These are phyloP conservation scores for Fraxinus americana DNA, from an alignment of 257 asterid genomes.

Conservation along the genomic window DNA sequence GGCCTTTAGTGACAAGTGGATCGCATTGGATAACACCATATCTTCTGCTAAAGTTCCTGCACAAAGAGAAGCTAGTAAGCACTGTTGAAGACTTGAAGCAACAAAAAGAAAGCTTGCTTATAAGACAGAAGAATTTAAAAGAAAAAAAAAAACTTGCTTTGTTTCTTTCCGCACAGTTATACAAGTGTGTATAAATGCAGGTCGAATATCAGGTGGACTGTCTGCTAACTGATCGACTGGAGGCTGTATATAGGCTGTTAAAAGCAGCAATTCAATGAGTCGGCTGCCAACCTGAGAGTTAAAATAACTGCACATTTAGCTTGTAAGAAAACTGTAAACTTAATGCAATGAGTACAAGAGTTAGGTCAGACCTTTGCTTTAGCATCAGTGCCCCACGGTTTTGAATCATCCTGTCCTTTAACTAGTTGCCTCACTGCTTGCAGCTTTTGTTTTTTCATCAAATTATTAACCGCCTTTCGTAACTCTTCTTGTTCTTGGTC, in stretches of 20 bases:
- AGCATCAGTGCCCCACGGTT: constrained; percentile 82
- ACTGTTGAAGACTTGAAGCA: constrained; percentile 27
- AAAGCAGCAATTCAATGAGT: constrained; percentile 78
- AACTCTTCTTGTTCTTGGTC: constrained; percentile 49
- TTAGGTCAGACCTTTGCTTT: constrained; percentile 73
- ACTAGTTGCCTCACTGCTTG: constrained; percentile 72
- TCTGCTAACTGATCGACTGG: constrained; percentile 65
- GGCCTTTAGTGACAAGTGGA: constrained; percentile 81
- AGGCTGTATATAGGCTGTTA: constrained; percentile 85
- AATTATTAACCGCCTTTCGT: constrained; percentile 54
- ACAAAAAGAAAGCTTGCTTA: constrained; percentile 10
- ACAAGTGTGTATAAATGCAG: constrained; percentile 80
- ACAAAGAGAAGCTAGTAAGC: constrained; percentile 31
- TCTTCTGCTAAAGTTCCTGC: constrained; percentile 71
- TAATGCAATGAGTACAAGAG: constrained; percentile 17
- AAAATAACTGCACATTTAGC: constrained; percentile 14
- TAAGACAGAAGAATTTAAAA: neutral
- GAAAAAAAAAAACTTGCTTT: constrained; percentile 38
- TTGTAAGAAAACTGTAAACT: constrained; percentile 11
- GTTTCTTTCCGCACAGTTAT: constrained; percentile 56
- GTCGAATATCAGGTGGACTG: constrained; percentile 83
- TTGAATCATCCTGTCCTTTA: constrained; percentile 55
- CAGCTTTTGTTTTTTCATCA: constrained; percentile 80
- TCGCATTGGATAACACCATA: constrained; percentile 86
- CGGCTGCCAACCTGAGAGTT: constrained; percentile 81